These are phyloP conservation scores for Solanum acaule DNA, from an alignment of 257 asterid species.

Conservation along the genomic window DNA sequence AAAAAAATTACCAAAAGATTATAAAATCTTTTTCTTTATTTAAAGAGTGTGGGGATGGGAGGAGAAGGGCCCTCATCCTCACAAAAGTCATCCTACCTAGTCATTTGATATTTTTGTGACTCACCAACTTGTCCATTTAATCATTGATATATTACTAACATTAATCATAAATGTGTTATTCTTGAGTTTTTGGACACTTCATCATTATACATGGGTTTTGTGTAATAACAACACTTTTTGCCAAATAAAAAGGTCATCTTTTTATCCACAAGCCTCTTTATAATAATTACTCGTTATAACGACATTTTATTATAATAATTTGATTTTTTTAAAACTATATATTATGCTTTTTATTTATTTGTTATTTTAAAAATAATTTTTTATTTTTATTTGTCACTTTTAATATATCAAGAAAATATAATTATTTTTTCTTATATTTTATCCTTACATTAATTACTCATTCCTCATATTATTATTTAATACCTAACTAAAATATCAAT, in stretches of 20 bases:
- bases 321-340: neutral
- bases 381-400: too few relatives aligned
- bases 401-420: too few relatives aligned
- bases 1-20: neutral
- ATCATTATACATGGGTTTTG: neutral
- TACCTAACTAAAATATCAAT: too few relatives aligned
- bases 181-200: neutral
- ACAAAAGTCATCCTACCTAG: neutral
- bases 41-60: neutral
- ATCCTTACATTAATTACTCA: neutral
- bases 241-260: neutral
- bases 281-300: too few relatives aligned
- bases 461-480: too few relatives aligned
- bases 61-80: neutral
- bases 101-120: neutral
- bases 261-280: neutral
- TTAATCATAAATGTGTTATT: neutral
- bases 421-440: too few relatives aligned
- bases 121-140: conserved; percentile 17
- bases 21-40: neutral
- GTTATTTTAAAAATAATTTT: too few relatives aligned
- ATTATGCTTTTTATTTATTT: neutral
- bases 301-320: neutral
- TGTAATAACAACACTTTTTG: neutral
- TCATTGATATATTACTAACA: neutral